These are phyloP conservation scores for Aureobasidium pullulans DNA, from an alignment of 2,329 filamentous ascomycete genomes.

Conservation along the genomic window DNA sequence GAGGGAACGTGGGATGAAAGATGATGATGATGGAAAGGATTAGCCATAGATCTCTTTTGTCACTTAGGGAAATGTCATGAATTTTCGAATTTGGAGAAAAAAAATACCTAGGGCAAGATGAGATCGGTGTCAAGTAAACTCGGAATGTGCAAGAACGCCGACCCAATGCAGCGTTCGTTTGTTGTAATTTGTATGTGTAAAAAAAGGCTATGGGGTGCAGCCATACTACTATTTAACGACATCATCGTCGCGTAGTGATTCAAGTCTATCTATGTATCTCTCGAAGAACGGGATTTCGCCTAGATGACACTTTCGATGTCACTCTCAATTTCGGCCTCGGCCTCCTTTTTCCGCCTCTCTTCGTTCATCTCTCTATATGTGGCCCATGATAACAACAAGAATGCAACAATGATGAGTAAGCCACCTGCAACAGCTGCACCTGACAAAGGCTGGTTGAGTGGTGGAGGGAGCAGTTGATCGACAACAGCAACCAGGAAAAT, in stretches of 20 bases:
- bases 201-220: too few species aligned
- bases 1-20: background rate
- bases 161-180: background rate
- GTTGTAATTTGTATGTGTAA: background rate
- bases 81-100: background rate
- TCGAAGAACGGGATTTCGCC: background rate
- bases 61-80: background rate
- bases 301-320: constrained; percentile 33
- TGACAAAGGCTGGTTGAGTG: constrained; percentile 63
- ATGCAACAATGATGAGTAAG: constrained; percentile 77
- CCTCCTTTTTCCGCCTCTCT: constrained; percentile 57
- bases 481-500: constrained; percentile 94
- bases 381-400: constrained; percentile 79
- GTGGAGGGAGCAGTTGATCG: constrained; percentile 72
- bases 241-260: background rate
- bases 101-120: background rate
- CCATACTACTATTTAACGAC: too few species aligned
- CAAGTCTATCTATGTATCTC: background rate
- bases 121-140: background rate
- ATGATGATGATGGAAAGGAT: background rate
- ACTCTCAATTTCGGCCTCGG: constrained; percentile 34
- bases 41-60: background rate
- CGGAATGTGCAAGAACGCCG: background rate
- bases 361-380: constrained; percentile 91
- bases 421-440: constrained; percentile 74